These are phyloP conservation scores for Phytophthora sp. DNA, from an alignment of 352 stramenopile genomes.

Conservation along the genomic window DNA sequence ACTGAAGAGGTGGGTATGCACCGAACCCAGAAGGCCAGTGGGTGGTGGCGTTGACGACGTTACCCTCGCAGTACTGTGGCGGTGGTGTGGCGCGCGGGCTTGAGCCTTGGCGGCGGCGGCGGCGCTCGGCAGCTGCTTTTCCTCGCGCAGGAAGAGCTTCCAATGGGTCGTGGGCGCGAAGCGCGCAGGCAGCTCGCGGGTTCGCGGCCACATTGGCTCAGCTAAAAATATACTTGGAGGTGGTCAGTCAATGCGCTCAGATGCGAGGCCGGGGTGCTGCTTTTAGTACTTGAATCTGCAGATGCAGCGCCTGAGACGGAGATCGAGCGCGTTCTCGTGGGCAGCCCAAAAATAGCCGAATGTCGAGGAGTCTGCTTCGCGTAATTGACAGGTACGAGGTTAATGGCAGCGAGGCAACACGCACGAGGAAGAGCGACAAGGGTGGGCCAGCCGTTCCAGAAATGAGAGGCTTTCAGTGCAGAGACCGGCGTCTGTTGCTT, in stretches of 20 bases:
- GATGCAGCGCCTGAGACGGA: slow-evolving; percentile 7
- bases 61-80: slow-evolving; percentile 33
- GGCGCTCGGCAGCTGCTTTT: slow-evolving; percentile 26
- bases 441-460: slow-evolving; percentile 11
- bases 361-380: not conserved
- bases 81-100: slow-evolving; percentile 28
- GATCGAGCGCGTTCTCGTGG: slow-evolving; percentile 6
- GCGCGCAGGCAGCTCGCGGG: slow-evolving; percentile 40
- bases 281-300: slow-evolving; percentile 16
- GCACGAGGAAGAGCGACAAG: slow-evolving; percentile 4
- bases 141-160: slow-evolving; percentile 37
- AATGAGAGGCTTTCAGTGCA: too few species aligned
- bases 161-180: slow-evolving; percentile 35
- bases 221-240: slow-evolving; percentile 24
- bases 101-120: slow-evolving; percentile 16
- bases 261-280: slow-evolving; percentile 1
- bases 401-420: slow-evolving; percentile 18
- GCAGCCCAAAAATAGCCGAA: slow-evolving; percentile 34
- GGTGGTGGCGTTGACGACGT: slow-evolving; percentile 6
- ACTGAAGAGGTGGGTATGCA: slow-evolving; percentile 28
- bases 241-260: slow-evolving; percentile 2
- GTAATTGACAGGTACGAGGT: slow-evolving; percentile 14
- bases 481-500: not conserved
- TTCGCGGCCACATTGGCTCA: slow-evolving; percentile 38
- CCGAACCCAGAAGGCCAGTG: slow-evolving; percentile 19